Conservation (phyloP, 441 rosid species). For the Euphorbia schlechtendalii region DNA sequence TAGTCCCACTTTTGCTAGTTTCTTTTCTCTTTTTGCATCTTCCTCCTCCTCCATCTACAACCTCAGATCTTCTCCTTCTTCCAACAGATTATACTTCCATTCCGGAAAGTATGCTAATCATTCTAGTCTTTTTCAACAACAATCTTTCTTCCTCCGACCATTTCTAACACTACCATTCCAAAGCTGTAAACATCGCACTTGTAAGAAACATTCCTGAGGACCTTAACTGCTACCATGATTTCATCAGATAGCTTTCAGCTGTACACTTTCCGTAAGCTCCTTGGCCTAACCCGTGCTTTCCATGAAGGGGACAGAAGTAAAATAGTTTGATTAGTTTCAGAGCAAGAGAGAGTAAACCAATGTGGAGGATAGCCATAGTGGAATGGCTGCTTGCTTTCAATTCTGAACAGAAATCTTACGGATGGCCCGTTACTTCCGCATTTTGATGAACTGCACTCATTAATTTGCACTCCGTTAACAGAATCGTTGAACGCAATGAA, state of each 20-base stretch:
- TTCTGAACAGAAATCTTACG: no score
- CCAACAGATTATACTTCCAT: conserved; percentile 5
- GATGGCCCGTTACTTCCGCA: no score
- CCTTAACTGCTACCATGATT: conserved; percentile 5
- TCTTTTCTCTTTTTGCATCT: no score
- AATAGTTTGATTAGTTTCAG: no score
- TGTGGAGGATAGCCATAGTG: neutral
- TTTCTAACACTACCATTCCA: no score
- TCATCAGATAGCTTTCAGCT: conserved; percentile 4
- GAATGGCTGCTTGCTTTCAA: neutral
- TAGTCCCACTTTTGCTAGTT: no score
- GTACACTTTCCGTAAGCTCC: conserved; percentile 5
- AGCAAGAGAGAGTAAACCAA: neutral
- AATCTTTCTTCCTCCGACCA: neutral
- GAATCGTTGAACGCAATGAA: no score
- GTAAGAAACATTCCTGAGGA: neutral
- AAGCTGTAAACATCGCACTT: no score
- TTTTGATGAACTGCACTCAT: no score
- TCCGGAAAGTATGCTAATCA: conserved; percentile 3
- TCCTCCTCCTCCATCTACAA: no score
- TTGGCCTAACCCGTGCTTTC: conserved; percentile 1
- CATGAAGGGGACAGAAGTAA: no score
- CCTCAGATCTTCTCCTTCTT: neutral
- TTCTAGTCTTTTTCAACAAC: neutral
- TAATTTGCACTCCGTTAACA: no score